A percentile compares a stretch with the other conserved stretches of the same genome.
phyloP scores from a whole-genome alignment of 257 asterid genomes.

The Leonotis leonurus region DNA sequence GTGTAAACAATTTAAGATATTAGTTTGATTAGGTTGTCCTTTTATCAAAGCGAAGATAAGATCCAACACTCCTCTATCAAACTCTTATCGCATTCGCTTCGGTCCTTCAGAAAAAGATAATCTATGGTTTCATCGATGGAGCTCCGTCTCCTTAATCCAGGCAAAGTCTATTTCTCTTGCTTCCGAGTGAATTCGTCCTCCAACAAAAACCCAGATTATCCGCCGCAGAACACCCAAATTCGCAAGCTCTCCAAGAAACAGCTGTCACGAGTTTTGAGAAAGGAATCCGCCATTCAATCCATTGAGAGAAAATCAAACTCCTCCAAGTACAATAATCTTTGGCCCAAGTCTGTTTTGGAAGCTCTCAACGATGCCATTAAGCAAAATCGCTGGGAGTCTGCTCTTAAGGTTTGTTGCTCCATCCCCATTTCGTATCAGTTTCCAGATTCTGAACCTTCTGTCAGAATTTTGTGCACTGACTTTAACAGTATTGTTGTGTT shows the following conservation, averaged over 20 bases:
- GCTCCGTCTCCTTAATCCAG: slow-evolving; percentile 32
- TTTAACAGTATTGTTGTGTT: background rate
- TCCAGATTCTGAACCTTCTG: background rate
- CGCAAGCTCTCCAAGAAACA: slow-evolving; percentile 46
- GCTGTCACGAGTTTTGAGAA: slow-evolving; percentile 60
- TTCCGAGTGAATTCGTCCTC: slow-evolving; percentile 25
- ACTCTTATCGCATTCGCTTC: too few relatives aligned
- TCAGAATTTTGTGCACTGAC: background rate
- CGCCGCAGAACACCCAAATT: slow-evolving; percentile 32
- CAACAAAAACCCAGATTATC: slow-evolving; percentile 26
- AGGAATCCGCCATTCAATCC: slow-evolving; percentile 64
- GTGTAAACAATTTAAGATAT: too few relatives aligned
- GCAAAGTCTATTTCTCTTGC: slow-evolving; percentile 20
- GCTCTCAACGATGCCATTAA: slow-evolving; percentile 66
- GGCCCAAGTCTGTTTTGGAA: slow-evolving; percentile 78
- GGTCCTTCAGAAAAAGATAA: background rate
- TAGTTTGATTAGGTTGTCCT: too few relatives aligned
- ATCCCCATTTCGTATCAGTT: background rate
- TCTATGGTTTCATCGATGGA: slow-evolving; percentile 52
- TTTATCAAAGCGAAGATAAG: too few relatives aligned
- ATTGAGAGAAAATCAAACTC: slow-evolving; percentile 71
- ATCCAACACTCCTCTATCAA: too few relatives aligned
- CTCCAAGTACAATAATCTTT: slow-evolving; percentile 61
- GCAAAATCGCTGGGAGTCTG: slow-evolving; percentile 69
- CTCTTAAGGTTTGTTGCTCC: slow-evolving; percentile 59